A percentile compares a stretch with the other conserved stretches of the same genome.
phyloP scores from a whole-genome alignment of 805 yeast species.

The Sugiyamaella floridensis region DNA sequence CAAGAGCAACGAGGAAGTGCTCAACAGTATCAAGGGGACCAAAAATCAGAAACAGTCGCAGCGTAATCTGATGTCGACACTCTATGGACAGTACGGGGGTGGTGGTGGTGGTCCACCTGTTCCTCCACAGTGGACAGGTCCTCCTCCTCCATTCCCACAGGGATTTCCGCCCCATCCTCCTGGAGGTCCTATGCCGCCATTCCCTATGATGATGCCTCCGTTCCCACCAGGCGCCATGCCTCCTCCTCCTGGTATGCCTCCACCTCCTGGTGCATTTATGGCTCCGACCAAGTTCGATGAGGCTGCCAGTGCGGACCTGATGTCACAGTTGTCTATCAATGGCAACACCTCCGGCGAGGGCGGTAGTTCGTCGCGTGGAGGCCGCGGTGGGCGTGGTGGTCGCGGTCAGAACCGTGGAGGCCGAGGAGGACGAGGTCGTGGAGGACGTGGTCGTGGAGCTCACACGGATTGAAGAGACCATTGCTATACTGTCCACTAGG shows the following conservation, averaged over 20 bases:
- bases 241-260: conserved; percentile 15
- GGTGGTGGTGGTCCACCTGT: conserved; percentile 1
- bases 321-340: conserved; percentile 19
- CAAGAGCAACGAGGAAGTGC: conserved; percentile 13
- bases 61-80: conserved; percentile 17
- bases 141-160: conserved; percentile 9
- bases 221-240: conserved; percentile 16
- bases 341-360: too few species aligned
- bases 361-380: conserved; percentile 7
- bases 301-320: conserved; percentile 19
- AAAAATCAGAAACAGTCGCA: conserved; percentile 13
- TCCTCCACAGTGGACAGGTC: conserved; percentile 6
- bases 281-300: conserved; percentile 14
- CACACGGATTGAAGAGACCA: too few species aligned
- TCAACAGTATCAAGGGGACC: conserved; percentile 15
- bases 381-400: conserved; percentile 17
- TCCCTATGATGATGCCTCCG: conserved; percentile 8
- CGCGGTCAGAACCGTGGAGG: conserved; percentile 4
- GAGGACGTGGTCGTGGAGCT: conserved; percentile 13
- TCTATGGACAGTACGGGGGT: conserved; percentile 16
- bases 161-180: conserved; percentile 19
- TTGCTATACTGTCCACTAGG: too few species aligned
- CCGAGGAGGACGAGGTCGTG: conserved; percentile 10
- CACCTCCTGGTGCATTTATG: conserved; percentile 1
- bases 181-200: conserved; percentile 5